Evolutionary conservation across 2,329 filamentous ascomycete genomes (phyloP).

Genomic region (Apiospora marii): DNA sequence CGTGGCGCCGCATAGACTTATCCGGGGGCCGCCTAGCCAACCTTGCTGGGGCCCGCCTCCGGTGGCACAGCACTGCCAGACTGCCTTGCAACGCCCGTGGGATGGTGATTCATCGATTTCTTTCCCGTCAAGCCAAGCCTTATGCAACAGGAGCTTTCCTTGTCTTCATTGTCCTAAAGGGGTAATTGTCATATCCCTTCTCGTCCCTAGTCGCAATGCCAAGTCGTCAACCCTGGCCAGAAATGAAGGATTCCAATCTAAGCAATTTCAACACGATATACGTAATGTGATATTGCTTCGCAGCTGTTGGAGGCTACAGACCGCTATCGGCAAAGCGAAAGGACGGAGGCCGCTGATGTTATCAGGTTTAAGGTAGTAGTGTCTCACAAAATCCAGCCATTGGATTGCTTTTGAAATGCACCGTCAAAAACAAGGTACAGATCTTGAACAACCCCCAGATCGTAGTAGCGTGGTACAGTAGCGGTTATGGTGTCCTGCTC

Average conservation of each 20-base stretch:
- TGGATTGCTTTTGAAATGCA: not conserved
- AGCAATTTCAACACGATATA: not conserved
- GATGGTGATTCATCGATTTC: not conserved
- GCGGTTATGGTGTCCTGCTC: not conserved
- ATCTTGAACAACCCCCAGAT: not conserved
- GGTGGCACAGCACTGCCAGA: not conserved
- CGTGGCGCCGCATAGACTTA: conserved; percentile 12
- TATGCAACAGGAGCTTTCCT: not conserved
- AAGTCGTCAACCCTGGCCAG: not conserved
- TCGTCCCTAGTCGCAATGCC: no score
- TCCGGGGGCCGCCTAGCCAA: conserved; percentile 3
- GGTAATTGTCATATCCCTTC: not conserved
- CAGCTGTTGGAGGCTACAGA: not conserved
- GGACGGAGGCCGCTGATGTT: not conserved
- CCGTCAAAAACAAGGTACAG: not conserved
- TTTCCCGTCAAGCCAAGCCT: not conserved
- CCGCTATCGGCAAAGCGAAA: not conserved
- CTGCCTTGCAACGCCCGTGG: not conserved
- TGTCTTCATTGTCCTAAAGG: not conserved
- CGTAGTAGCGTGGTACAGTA: not conserved
- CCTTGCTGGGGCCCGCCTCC: not conserved
- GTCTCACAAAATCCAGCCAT: not conserved
- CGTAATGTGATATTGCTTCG: not conserved
- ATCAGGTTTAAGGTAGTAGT: not conserved
- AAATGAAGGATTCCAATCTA: not conserved